Evolutionary conservation across 768 basidiomycete genomes (phyloP).

Genomic region (Mrakia blollopis): DNA sequence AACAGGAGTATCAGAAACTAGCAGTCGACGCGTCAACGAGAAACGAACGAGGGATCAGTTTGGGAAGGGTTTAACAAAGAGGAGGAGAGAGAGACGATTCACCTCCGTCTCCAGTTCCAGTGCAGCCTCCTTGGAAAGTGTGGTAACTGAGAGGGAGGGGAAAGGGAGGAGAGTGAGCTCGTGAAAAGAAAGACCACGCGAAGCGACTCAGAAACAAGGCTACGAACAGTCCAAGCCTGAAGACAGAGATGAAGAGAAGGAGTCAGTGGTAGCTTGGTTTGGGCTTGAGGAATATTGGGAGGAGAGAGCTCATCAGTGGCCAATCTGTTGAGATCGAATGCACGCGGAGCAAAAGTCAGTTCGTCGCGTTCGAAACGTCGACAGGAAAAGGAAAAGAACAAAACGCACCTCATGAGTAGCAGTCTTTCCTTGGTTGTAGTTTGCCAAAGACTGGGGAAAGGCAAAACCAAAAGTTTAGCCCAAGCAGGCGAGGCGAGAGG

Average conservation of each 20-base stretch:
- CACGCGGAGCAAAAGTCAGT: too few species aligned
- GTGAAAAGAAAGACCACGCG: neutral
- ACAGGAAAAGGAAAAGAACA: neutral
- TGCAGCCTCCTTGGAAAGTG: neutral
- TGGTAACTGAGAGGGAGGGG: neutral
- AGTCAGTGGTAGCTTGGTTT: too few species aligned
- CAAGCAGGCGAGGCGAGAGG: neutral
- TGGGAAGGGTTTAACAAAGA: too few species aligned
- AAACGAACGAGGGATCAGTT: too few species aligned
- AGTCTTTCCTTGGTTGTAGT: neutral
- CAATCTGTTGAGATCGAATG: neutral
- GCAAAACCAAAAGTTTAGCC: neutral
- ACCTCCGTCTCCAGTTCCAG: neutral
- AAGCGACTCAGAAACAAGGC: neutral
- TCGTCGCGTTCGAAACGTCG: neutral
- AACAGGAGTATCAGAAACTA: neutral
- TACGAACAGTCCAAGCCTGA: conserved; percentile 5
- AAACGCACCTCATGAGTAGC: neutral
- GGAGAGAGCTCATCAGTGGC: neutral
- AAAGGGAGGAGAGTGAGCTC: neutral
- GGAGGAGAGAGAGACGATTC: too few species aligned
- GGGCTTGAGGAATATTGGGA: neutral
- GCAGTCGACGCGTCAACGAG: too few species aligned
- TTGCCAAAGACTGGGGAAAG: neutral
- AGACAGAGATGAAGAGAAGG: neutral